phyloP scores from a whole-genome alignment of 495 filamentous ascomycete species.

The Aspergillus sclerotioniger region DNA sequence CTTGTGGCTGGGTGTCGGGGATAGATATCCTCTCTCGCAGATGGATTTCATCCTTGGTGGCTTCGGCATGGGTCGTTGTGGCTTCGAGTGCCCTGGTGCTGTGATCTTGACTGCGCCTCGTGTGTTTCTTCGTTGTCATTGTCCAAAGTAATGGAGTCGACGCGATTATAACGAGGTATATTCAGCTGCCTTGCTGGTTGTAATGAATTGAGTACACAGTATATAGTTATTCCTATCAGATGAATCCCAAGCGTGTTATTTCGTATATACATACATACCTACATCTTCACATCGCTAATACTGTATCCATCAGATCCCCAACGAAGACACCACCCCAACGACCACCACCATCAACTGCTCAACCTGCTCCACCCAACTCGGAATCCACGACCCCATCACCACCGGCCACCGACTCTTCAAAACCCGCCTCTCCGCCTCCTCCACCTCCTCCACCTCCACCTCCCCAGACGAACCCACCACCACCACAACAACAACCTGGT shows the following conservation, averaged over 20 bases:
- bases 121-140: conserved; percentile 27
- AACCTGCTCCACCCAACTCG: conserved; percentile 42
- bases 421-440: conserved; percentile 41
- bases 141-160: conserved; percentile 53
- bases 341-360: conserved; percentile 33
- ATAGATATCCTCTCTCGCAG: conserved; percentile 38
- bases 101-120: conserved; percentile 25
- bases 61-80: conserved; percentile 26
- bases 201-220: neutral
- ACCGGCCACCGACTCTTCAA: conserved; percentile 52
- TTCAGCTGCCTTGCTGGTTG: conserved; percentile 19
- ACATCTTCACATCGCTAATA: neutral
- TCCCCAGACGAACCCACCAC: neutral
- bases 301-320: too few relatives aligned
- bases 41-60: conserved; percentile 51
- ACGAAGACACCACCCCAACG: neutral
- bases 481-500: conserved; percentile 20
- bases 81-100: conserved; percentile 12
- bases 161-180: conserved; percentile 56
- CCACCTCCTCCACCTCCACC: conserved; percentile 23
- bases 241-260: neutral
- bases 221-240: neutral
- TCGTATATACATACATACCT: neutral
- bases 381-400: conserved; percentile 39
- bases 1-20: conserved; percentile 10